Conservation (phyloP, 148 eudicot species). For the Chenopodium suecicum region DNA sequence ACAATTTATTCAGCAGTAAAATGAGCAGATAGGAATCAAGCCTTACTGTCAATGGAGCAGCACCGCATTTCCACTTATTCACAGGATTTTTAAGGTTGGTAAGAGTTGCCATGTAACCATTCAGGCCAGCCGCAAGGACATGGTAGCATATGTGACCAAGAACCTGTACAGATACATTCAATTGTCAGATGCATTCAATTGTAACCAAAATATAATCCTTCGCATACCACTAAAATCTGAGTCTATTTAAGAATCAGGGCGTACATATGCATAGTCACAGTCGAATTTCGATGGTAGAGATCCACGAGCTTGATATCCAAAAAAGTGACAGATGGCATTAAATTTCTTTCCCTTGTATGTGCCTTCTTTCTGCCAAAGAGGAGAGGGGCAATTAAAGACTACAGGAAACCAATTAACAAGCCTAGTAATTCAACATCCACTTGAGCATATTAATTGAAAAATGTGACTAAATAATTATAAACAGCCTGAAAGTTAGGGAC, state of each 20-base stretch:
- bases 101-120: conserved; percentile 92
- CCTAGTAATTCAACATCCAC: neutral
- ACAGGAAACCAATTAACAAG: neutral
- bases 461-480: neutral
- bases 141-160: conserved; percentile 95
- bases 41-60: conserved; percentile 92
- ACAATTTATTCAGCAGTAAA: no score
- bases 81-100: conserved; percentile 85
- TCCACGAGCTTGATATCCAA: conserved; percentile 99
- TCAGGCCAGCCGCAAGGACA: conserved; percentile 90
- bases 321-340: conserved; percentile 96
- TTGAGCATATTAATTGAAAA: conserved; percentile 1
- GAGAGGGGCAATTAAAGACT: neutral
- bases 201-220: neutral
- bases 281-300: conserved; percentile 95
- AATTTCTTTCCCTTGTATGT: conserved; percentile 98
- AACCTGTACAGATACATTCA: conserved; percentile 48
- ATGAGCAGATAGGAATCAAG: neutral
- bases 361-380: conserved; percentile 77
- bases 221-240: neutral
- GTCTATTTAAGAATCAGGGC: conserved; percentile 24
- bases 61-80: conserved; percentile 97
- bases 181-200: conserved; percentile 11
- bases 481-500: neutral
- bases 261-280: conserved; percentile 94